Evolutionary conservation across 768 basidiomycete genomes (phyloP), one percentile per base, ranked within the genome.

Genomic region (Podaxis sp.): DNA sequence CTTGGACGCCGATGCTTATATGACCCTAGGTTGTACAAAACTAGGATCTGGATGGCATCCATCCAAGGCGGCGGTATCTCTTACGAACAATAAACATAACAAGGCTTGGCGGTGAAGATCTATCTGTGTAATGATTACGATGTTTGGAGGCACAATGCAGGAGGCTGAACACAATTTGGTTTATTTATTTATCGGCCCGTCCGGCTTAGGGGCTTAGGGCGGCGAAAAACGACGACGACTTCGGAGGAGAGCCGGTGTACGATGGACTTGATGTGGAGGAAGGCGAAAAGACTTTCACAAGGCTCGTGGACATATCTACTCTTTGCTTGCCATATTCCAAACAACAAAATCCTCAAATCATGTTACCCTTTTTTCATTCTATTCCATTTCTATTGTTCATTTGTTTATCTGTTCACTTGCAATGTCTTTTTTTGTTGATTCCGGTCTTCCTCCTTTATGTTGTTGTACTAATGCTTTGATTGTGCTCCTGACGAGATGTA

Each of bases 31-130:
- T 72, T 95, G 70, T 96, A 95, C 77, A 97, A 97, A 80, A 96
- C 95, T 41, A 81, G 95, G 48, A 95, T 96, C 64, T 97, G 94
- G 95, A 94, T 95, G 92, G 91, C 93, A 33, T 93, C 91, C 30
- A 81, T 91, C 50, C 86, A 87, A 67, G 88, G 82, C 17, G 75
- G 75, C 33, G 75, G 75, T 26, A 71, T 69, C 26, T 76, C 73
- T 37, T 80, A 70, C 58, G 80, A 81, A 60, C 77, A 80, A 66
- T 74, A 64, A 69, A 41, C 53, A 38, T 46, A n/a, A 10, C 28
- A 10, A 22, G 8, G 20, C 17, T 30, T 41, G 6, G 44, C 30
- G 49, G 38, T 20, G 30, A 2, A n/a, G 12, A 20, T 54, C 30
- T 55, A 26, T 22, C 28, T 8, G 20, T 46, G 20, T 46, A 46